Evolutionary conservation across 2,329 filamentous ascomycete species (phyloP).

Genomic region (Colletotrichum chlorophyti): DNA sequence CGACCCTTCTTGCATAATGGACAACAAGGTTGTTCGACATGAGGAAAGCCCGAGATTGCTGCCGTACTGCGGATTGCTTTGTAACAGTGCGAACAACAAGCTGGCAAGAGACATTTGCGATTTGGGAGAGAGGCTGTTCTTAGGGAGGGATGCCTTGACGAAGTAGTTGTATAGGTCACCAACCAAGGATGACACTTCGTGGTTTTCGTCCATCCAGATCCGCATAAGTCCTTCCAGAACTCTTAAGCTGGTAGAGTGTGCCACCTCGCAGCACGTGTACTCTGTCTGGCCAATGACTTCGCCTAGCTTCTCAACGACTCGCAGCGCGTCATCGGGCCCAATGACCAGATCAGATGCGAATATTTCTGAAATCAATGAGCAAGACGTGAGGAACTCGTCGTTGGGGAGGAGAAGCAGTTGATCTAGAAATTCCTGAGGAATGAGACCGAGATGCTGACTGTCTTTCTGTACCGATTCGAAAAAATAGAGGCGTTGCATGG

Average conservation of each 20-base stretch:
- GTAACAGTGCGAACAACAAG: constrained; percentile 75
- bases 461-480: constrained; percentile 51
- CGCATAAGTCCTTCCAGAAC: constrained; percentile 69
- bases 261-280: constrained; percentile 77
- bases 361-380: constrained; percentile 56
- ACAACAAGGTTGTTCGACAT: constrained; percentile 74
- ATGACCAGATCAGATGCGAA: constrained; percentile 61
- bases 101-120: constrained; percentile 71
- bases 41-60: constrained; percentile 63
- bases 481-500: constrained; percentile 52
- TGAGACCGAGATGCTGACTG: constrained; percentile 50
- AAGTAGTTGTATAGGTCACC: constrained; percentile 83
- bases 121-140: constrained; percentile 72
- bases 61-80: constrained; percentile 71
- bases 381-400: constrained; percentile 61
- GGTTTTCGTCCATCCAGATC: constrained; percentile 67
- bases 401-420: constrained; percentile 55
- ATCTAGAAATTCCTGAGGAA: constrained; percentile 59
- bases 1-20: constrained; percentile 70
- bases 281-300: constrained; percentile 60
- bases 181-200: constrained; percentile 69
- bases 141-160: constrained; percentile 69
- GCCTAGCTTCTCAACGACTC: constrained; percentile 58
- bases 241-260: constrained; percentile 71
- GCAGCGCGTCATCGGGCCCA: constrained; percentile 51